Evolutionary conservation across 148 eudicot genomes (phyloP), one percentile per base, ranked within the genome.

Genomic region (Selenicereus undatus): DNA sequence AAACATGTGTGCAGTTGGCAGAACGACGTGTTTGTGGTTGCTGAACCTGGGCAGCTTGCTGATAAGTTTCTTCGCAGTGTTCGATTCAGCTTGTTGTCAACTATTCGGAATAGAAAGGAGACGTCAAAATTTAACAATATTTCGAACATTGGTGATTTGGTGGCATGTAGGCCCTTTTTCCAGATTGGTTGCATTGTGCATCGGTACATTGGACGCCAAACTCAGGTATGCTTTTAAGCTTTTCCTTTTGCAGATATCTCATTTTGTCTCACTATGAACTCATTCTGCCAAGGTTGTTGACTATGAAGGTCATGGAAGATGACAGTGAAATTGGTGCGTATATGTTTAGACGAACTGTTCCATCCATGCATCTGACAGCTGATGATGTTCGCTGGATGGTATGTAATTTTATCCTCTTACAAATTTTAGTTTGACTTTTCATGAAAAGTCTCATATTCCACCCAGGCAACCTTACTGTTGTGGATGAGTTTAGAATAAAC

Each of bases 21-120:
- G 88, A 94, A 94, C 89, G 99, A 96, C 81, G 99, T 96, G 73
- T 96, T 96, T 89, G 99, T 97, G 89, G 99, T 97, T 81, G 99
- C 99, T 80, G 99, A 97, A 88, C 99, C 99, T 76, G 98, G 99
- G 52, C 97, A 94, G 82, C 93, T 93, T 78, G 99, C 99, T 17
- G 98, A 97, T 51, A 94, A 94, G 87, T 97, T 97, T 84, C 82
- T 97, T 76, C 94, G 91, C 80, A 93, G 93, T 89, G 98, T 97
- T 74, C 92, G 95, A 77, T 92, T 78, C 84, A 92, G 95, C 90
- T 86, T 97, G 83, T 74, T 97, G 81, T 87, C 98, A 74, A 89
- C 89, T 80, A 78, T 88, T 89, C 88, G 88, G 77, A 93, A 92
- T 80, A 94, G 93, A 86, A 94, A 90, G 84, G 90, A 91, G 84